Percentiles rank a stretch among this genome's conserved stretches.
Conservation (phyloP, 805 yeast genomes). For the Cyberlindnera bimundalis region DNA sequence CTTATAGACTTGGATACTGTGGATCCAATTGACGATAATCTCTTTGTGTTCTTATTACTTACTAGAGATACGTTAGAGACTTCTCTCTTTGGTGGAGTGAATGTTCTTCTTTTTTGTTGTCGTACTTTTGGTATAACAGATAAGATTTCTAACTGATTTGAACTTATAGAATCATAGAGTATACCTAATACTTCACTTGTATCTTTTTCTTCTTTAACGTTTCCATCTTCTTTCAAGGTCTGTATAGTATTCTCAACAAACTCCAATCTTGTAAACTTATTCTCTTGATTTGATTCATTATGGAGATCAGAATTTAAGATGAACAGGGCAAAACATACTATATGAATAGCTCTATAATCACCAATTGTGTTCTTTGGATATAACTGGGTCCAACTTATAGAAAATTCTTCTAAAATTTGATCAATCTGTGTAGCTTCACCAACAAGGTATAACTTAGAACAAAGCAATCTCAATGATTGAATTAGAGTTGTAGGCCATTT, state of each 20-base stretch:
- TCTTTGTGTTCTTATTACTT: conserved; percentile 21
- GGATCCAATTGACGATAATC: conserved; percentile 27
- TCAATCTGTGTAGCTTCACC: conserved; percentile 86
- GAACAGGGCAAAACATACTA: conserved; percentile 66
- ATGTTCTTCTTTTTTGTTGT: conserved; percentile 9
- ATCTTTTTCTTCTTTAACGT: not conserved
- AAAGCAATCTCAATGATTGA: conserved; percentile 53
- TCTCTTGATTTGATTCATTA: conserved; percentile 39
- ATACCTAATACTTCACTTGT: conserved; percentile 23
- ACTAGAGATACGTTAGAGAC: conserved; percentile 21
- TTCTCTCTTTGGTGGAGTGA: conserved; percentile 13
- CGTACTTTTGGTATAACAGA: conserved; percentile 7
- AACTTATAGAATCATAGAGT: conserved; percentile 37
- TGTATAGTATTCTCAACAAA: conserved; percentile 49
- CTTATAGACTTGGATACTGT: conserved; percentile 11
- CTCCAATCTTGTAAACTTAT: conserved; percentile 38
- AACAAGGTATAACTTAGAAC: conserved; percentile 64
- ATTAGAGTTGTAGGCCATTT: conserved; percentile 52
- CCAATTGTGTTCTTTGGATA: conserved; percentile 47
- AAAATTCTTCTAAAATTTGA: conserved; percentile 63
- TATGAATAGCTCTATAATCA: conserved; percentile 59
- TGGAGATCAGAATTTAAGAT: conserved; percentile 77
- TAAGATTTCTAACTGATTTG: conserved; percentile 18
- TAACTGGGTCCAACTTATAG: conserved; percentile 56
- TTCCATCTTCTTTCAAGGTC: conserved; percentile 36